Conservation (phyloP, 306 rosid genomes). For the Rosa chinensis region DNA sequence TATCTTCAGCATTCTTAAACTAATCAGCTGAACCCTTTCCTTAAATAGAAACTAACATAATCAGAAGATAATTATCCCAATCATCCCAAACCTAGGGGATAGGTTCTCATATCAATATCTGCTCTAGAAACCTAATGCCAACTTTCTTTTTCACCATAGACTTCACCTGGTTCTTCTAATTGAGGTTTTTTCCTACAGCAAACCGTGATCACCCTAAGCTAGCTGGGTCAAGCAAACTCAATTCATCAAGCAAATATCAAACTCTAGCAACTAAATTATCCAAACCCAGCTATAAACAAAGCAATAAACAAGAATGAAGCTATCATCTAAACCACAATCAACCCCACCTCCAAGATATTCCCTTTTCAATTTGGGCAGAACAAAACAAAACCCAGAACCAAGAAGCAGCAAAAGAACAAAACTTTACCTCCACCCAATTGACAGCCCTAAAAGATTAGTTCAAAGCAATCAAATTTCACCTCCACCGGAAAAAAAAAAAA, state of each 20-base stretch:
- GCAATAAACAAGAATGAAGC: conserved; percentile 7
- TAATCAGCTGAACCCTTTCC: not conserved
- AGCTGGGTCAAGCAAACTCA: conserved; percentile 15
- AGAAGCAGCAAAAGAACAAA: conserved; percentile 15
- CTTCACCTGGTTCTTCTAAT: conserved; percentile 1
- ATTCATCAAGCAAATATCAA: conserved; percentile 1
- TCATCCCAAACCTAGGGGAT: not conserved
- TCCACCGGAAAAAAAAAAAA: conserved; percentile 24
- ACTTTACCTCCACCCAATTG: conserved; percentile 45
- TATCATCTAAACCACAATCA: conserved; percentile 8
- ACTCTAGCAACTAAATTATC: not conserved
- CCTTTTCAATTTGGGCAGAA: not conserved
- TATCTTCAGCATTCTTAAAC: not conserved
- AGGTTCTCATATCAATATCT: conserved; percentile 19
- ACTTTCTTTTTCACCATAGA: conserved; percentile 11
- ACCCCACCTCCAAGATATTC: not conserved
- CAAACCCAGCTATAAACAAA: not conserved
- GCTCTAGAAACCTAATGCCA: not conserved
- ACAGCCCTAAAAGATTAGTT: not conserved
- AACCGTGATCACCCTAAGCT: conserved; percentile 16
- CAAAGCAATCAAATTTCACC: conserved; percentile 19
- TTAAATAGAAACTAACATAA: not conserved
- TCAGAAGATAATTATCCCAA: not conserved
- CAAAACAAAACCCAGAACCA: not conserved
- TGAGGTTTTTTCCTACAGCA: not conserved